These are phyloP conservation scores for Picochlorum sp. DNA, from an alignment of 139 green algal species.

Conservation along the genomic window DNA sequence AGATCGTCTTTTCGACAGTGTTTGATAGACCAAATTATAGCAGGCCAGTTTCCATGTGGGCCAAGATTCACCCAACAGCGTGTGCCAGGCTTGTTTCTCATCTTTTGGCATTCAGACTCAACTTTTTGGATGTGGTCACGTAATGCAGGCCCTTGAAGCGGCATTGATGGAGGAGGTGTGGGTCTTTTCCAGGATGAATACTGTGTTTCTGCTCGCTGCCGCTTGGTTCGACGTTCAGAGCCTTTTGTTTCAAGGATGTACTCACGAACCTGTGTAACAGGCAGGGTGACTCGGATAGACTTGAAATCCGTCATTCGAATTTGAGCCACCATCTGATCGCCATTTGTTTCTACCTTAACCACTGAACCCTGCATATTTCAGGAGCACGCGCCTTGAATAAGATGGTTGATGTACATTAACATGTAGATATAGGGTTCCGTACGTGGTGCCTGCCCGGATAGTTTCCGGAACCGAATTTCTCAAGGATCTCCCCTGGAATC, in stretches of 20 bases:
- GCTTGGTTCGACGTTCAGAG: background rate
- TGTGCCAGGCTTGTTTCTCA: conserved; percentile 12
- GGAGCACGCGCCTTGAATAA: too few species aligned
- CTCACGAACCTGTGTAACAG: conserved; percentile 1
- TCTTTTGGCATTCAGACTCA: background rate
- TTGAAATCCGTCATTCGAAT: background rate
- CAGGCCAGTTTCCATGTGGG: conserved; percentile 42
- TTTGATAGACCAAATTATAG: conserved; percentile 34
- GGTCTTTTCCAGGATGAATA: background rate
- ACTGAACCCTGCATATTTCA: background rate
- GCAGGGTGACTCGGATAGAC: background rate
- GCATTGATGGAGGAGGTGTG: background rate
- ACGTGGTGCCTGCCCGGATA: background rate
- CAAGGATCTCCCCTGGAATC: conserved; percentile 1
- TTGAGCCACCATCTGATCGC: background rate
- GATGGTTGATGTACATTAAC: too few species aligned
- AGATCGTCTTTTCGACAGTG: conserved; percentile 36
- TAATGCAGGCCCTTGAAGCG: background rate
- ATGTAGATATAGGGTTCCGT: background rate
- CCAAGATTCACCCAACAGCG: conserved; percentile 17
- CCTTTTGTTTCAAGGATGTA: background rate
- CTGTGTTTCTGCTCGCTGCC: background rate
- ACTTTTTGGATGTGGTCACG: background rate
- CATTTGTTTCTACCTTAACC: background rate
- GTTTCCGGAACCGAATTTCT: background rate